Conservation (phyloP, 1,139 yeast species). For the Geotrichum candidum region DNA sequence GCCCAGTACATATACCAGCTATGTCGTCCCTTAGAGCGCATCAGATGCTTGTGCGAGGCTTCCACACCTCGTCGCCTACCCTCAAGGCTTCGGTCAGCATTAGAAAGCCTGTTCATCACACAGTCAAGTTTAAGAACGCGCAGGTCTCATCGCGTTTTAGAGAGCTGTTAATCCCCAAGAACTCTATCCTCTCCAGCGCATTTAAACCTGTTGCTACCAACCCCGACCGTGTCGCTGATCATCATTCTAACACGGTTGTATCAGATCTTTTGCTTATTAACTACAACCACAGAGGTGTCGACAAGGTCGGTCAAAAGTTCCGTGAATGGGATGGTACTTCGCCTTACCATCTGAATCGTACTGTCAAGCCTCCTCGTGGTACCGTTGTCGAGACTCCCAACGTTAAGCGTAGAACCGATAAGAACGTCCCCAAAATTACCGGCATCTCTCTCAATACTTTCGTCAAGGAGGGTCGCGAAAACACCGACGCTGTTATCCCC, state of each 20-base stretch:
- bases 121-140: slow-evolving; percentile 66
- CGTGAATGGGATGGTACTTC: slow-evolving; percentile 86
- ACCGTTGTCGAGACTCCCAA: slow-evolving; percentile 62
- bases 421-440: slow-evolving; percentile 65
- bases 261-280: slow-evolving; percentile 73
- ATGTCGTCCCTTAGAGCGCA: slow-evolving; percentile 7
- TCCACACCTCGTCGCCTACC: slow-evolving; percentile 25
- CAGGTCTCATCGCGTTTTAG: slow-evolving; percentile 55
- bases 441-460: slow-evolving; percentile 69
- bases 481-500: slow-evolving; percentile 68
- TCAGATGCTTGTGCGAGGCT: slow-evolving; percentile 12
- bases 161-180: slow-evolving; percentile 57
- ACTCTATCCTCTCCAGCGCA: slow-evolving; percentile 48
- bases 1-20: neutral
- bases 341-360: slow-evolving; percentile 83
- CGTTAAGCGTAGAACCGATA: slow-evolving; percentile 55
- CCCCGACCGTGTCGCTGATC: slow-evolving; percentile 77
- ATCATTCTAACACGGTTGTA: slow-evolving; percentile 65
- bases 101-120: slow-evolving; percentile 88
- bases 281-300: slow-evolving; percentile 58
- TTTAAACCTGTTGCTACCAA: slow-evolving; percentile 63
- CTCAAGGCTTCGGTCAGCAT: slow-evolving; percentile 7
- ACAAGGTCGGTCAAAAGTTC: slow-evolving; percentile 57
- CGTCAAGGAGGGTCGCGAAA: slow-evolving; percentile 67
- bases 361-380: slow-evolving; percentile 40